Evolutionary conservation across 2,329 filamentous ascomycete genomes (phyloP), one percentile per base, ranked within the genome.

Genomic region (Ceratocystis colombiana): DNA sequence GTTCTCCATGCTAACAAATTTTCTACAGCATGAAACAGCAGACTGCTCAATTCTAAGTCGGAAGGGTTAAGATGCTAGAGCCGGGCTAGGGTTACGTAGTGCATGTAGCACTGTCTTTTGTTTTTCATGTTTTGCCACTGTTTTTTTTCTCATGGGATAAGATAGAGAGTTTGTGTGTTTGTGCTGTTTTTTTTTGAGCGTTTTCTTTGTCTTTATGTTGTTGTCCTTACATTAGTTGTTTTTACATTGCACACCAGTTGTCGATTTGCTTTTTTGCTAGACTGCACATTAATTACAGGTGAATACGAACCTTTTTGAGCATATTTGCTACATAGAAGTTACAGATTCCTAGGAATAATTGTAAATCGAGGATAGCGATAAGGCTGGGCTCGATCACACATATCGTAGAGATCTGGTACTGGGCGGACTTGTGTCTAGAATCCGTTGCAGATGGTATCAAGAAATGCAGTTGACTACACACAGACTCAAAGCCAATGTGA

Each of bases 1-100:
- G 8, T 12, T 41, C 41, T 53, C 5, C n/a, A 3, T 65, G 37
- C 41, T 65, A 66, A 66, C 3, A 30, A 8, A 53, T 53, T 41
- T 53, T 55, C 8, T 57, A 71, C 69, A 87, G 84, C 73, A 87
- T 88, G 85, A 84, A 84, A 45, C 64, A 66, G 53, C 62, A 67
- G 53, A 67, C 57, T 20, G 61, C 64, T 55, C 53, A 41, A 30
- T 64, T 55, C 48, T 41, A 12, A 63, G 57, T 2, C 61, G 28
- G 28, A 48, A 46, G 12, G 8, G 20, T 46, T 41, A 62, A 37
- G 15, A 8, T 28, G 61, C 37, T 5, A 17, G 45, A 7, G 28
- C 25, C 25, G 22, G 25, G 55, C 50, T 30, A 33, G 53, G 53
- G 53, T 28, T 62, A 25, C n/a, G 12, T 17, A 6, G 30, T 17